Conservation (phyloP, 1,284 basidiomycete species). For the Ganoderma sp. region DNA sequence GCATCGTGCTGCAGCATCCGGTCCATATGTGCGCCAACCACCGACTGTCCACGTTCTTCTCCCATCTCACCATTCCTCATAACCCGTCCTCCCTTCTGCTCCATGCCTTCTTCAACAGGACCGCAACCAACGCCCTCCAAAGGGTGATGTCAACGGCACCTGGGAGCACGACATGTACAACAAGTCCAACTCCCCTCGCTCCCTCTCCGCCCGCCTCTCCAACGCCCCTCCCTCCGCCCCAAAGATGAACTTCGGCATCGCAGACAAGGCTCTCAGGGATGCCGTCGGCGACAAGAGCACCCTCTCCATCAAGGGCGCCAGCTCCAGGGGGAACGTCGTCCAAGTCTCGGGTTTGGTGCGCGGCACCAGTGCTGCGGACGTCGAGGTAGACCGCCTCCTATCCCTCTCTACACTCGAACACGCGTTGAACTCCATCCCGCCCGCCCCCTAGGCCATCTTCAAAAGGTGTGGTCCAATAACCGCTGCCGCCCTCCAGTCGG, state of each 20-base stretch:
- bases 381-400: slow-evolving; percentile 56
- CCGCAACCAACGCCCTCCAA: slow-evolving; percentile 54
- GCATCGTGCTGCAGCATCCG: slow-evolving; percentile 49
- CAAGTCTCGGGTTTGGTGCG: slow-evolving; percentile 76
- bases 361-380: slow-evolving; percentile 85
- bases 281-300: slow-evolving; percentile 43
- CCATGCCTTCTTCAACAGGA: slow-evolving; percentile 48
- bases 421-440: background rate
- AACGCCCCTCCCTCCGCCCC: slow-evolving; percentile 48
- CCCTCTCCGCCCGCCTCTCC: slow-evolving; percentile 66
- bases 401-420: background rate
- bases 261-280: slow-evolving; percentile 49
- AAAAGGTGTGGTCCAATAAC: slow-evolving; percentile 76
- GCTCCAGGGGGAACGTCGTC: slow-evolving; percentile 69
- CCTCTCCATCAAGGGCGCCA: slow-evolving; percentile 78
- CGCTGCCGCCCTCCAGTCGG: slow-evolving; percentile 52
- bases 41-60: slow-evolving; percentile 35
- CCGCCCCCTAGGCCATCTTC: slow-evolving; percentile 71
- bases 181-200: slow-evolving; percentile 44
- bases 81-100: slow-evolving; percentile 7
- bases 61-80: slow-evolving; percentile 23
- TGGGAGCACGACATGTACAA: slow-evolving; percentile 78
- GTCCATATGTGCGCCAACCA: slow-evolving; percentile 70
- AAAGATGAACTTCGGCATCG: slow-evolving; percentile 59
- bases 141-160: slow-evolving; percentile 66